Percentiles rank a stretch among this genome's conserved stretches.
Evolutionary conservation across 2,329 filamentous ascomycete species (phyloP).

Genomic region (Ascochyta viciae-villosae): DNA sequence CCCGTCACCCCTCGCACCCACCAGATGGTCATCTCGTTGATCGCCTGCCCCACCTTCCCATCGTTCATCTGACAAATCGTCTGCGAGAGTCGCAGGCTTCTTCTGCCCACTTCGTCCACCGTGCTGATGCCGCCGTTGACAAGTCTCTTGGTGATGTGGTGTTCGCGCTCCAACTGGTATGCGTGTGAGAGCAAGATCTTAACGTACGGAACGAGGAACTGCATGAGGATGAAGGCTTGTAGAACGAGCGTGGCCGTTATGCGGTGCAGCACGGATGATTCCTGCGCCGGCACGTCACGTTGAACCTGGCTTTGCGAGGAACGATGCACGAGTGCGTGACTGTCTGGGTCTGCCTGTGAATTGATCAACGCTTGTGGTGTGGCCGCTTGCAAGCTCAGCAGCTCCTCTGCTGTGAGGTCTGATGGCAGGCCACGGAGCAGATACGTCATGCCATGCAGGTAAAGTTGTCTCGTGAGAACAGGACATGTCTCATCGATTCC

Average conservation of each 20-base stretch:
- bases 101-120: slow-evolving; percentile 62
- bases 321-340: slow-evolving; percentile 26
- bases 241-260: slow-evolving; percentile 64
- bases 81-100: slow-evolving; percentile 60
- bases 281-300: slow-evolving; percentile 18
- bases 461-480: slow-evolving; percentile 66
- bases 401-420: slow-evolving; percentile 64
- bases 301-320: slow-evolving; percentile 13
- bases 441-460: slow-evolving; percentile 69
- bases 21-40: slow-evolving; percentile 66
- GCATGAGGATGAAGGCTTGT: slow-evolving; percentile 65
- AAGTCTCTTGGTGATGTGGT: slow-evolving; percentile 68
- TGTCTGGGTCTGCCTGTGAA: slow-evolving; percentile 17
- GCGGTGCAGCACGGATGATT: slow-evolving; percentile 64
- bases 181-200: slow-evolving; percentile 61
- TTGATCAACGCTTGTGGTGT: slow-evolving; percentile 51
- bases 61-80: slow-evolving; percentile 68
- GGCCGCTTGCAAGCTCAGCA: slow-evolving; percentile 59
- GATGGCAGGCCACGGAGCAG: slow-evolving; percentile 68
- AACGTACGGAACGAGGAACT: slow-evolving; percentile 68
- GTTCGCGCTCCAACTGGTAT: slow-evolving; percentile 70
- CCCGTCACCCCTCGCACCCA: slow-evolving; percentile 69
- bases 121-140: slow-evolving; percentile 60
- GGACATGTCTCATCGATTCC: slow-evolving; percentile 45
- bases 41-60: slow-evolving; percentile 66